These are phyloP conservation scores for Candida anglica DNA, from an alignment of 805 yeast species.

Conservation along the genomic window DNA sequence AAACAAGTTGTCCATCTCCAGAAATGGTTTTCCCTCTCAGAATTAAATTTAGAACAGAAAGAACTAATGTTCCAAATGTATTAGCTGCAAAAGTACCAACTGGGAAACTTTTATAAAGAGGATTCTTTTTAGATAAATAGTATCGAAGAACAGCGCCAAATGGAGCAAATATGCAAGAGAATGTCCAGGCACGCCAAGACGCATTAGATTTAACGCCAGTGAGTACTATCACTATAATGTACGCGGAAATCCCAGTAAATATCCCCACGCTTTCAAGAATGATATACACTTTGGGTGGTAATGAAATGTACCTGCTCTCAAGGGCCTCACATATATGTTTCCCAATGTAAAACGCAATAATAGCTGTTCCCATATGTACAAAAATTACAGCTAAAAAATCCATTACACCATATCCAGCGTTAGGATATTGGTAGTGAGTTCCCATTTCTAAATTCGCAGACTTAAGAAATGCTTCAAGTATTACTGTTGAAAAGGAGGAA, in stretches of 20 bases:
- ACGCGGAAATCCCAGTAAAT: constrained; percentile 18
- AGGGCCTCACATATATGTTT: constrained; percentile 36
- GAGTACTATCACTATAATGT: constrained; percentile 38
- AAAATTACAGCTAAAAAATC: constrained; percentile 63
- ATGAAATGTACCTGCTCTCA: constrained; percentile 16
- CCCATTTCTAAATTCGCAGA: constrained; percentile 40
- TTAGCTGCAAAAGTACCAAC: constrained; percentile 49
- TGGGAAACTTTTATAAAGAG: constrained; percentile 44
- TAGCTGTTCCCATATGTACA: constrained; percentile 57
- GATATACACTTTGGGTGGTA: constrained; percentile 14
- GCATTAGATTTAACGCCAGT: constrained; percentile 28
- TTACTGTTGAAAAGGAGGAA: constrained; percentile 71
- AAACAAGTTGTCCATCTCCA: constrained; percentile 10
- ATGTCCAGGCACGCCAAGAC: constrained; percentile 66
- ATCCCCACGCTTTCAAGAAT: constrained; percentile 15
- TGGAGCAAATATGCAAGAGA: constrained; percentile 65
- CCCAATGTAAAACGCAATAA: constrained; percentile 59
- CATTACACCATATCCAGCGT: constrained; percentile 76
- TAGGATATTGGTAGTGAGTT: constrained; percentile 42
- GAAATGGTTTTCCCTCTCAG: constrained; percentile 41
- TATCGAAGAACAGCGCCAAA: constrained; percentile 62
- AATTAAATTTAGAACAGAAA: constrained; percentile 42
- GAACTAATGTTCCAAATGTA: constrained; percentile 39
- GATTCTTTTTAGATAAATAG: constrained; percentile 50
- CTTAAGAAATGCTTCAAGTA: constrained; percentile 50